Evolutionary conservation across 2,329 filamentous ascomycete genomes (phyloP), one percentile per base, ranked within the genome.

Genomic region (Epichloe gansuensis): DNA sequence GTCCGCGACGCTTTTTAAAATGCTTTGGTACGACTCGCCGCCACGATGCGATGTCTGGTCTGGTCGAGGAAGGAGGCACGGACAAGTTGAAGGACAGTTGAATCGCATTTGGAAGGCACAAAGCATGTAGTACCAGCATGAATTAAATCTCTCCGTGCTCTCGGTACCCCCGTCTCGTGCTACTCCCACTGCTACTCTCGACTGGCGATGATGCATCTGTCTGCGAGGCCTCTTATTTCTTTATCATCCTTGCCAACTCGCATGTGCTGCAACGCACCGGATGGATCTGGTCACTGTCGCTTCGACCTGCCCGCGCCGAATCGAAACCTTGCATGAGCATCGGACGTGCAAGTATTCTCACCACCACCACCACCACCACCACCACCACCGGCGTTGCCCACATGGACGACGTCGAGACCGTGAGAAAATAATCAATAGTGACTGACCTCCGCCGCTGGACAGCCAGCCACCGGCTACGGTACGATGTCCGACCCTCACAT

Each of bases 281-380:
- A 17, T 49, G 39, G 21, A 52, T 49, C 46, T 23, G 51, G 46
- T 23, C 41, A 48, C 31, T 41, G 23, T 46, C 51, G 51, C 51
- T 37, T 45, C 51, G 15, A 45, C 39, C 11, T 28, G 25, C 45
- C 41, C 21, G 28, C 28, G 28, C 28, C 28, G 8, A 31, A 31
- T 31, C 28, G 28, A 31, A 31, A 31, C 28, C 28, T 9, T 34
- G 12, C 41, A 5, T 45, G 28, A 35, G 50, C 35, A 44, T 51
- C 43, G 28, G 44, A 37, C 25, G 41, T 50, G 41, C 25, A 37
- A 44, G n/a, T n/a, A 43, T 31, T 9, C n/a, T n/a, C 39, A 23
- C 41, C 41, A 34, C 25, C 25, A 34, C 28, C 23, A 31, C 28
- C 8, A 31, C 28, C 28, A 23, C 41, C 41, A 34, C 25, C 25